These are phyloP conservation scores for Candida maesae DNA, from an alignment of 805 yeast genomes.

Conservation along the genomic window DNA sequence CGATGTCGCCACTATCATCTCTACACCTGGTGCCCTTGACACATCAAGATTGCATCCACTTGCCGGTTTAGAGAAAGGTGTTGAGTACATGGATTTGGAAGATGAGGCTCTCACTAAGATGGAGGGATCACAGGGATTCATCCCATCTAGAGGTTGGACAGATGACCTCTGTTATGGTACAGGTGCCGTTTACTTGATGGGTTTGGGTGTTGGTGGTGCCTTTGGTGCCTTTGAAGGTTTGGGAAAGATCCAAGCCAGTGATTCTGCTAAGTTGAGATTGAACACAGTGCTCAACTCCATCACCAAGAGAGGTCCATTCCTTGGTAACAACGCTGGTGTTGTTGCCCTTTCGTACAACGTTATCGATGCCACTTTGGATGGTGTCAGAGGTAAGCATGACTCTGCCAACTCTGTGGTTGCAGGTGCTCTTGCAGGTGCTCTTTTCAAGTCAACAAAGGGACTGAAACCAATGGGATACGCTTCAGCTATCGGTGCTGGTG, in stretches of 20 bases:
- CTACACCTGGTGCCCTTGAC: conserved; percentile 61
- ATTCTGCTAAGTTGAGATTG: conserved; percentile 76
- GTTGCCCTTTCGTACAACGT: conserved; percentile 86
- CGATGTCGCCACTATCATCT: conserved; percentile 59
- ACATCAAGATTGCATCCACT: conserved; percentile 79
- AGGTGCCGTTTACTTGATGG: conserved; percentile 86
- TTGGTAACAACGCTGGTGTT: conserved; percentile 95
- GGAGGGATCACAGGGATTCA: conserved; percentile 85
- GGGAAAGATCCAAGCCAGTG: conserved; percentile 65
- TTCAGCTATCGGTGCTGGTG: conserved; percentile 79
- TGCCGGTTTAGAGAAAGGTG: conserved; percentile 86
- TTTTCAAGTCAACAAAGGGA: conserved; percentile 85
- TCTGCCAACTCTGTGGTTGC: conserved; percentile 77
- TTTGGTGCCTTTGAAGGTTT: conserved; percentile 88
- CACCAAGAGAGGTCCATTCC: conserved; percentile 92
- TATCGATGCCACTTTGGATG: conserved; percentile 74
- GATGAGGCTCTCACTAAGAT: conserved; percentile 71
- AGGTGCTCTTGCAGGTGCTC: conserved; percentile 90
- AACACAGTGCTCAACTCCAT: conserved; percentile 89
- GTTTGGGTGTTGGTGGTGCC: conserved; percentile 85
- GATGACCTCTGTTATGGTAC: conserved; percentile 98
- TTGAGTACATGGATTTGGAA: conserved; percentile 87
- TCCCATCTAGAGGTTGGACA: conserved; percentile 97
- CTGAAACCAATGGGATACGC: conserved; percentile 84
- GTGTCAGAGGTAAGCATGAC: conserved; percentile 85